Percentiles rank a stretch among this genome's conserved stretches.
These are phyloP conservation scores for Ophiostoma triangulosporum DNA, from an alignment of 2,329 filamentous ascomycete genomes.

Conservation along the genomic window DNA sequence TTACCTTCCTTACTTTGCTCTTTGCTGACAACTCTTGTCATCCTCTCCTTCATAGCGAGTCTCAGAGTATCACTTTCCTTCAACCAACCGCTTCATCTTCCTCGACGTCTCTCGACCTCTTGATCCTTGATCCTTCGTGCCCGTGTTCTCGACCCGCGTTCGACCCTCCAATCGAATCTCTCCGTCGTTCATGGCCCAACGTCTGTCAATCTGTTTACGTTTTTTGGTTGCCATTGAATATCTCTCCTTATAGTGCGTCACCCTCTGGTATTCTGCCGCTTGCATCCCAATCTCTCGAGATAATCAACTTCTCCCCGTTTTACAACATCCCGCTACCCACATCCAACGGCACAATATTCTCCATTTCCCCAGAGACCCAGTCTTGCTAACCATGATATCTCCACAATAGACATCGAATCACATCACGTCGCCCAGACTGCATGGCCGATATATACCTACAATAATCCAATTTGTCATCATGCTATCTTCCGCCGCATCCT, in stretches of 20 bases:
- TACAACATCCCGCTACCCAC: neutral
- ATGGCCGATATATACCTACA: neutral
- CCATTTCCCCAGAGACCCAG: neutral
- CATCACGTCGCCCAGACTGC: neutral
- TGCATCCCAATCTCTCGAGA: neutral
- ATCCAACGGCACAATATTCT: neutral
- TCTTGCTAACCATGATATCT: neutral
- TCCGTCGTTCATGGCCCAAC: neutral
- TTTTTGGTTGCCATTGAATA: neutral
- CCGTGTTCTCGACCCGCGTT: neutral
- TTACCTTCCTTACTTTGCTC: neutral
- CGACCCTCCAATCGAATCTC: neutral
- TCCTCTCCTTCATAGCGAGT: neutral
- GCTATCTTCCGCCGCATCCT: slow-evolving; percentile 11
- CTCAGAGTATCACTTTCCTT: neutral
- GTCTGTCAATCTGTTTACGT: neutral
- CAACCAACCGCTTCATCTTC: neutral
- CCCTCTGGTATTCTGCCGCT: neutral
- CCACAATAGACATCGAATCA: neutral
- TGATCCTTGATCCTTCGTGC: neutral
- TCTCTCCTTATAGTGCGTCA: neutral
- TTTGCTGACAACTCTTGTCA: neutral
- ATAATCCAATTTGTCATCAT: slow-evolving; percentile 8
- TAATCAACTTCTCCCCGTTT: neutral
- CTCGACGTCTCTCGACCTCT: neutral